A percentile compares a stretch with the other conserved stretches of the same genome.
These are phyloP conservation scores for Corymbia citriodora DNA, from an alignment of 441 rosid genomes.

Conservation along the genomic window DNA sequence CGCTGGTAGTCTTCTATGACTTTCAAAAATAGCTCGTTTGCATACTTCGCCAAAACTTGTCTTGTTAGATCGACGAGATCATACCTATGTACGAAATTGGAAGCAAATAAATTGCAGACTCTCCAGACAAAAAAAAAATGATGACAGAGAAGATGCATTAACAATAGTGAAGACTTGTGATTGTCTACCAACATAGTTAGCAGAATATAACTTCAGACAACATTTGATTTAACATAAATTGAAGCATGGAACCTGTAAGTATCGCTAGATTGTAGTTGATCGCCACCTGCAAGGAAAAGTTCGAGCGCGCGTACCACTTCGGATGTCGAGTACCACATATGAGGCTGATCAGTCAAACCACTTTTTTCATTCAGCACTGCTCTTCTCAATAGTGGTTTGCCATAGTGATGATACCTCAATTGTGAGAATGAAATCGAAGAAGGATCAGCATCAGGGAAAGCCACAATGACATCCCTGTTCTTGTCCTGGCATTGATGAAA, in stretches of 20 bases:
- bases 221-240: not conserved
- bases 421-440: constrained; percentile 15
- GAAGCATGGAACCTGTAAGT: constrained; percentile 38
- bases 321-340: constrained; percentile 58
- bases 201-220: not conserved
- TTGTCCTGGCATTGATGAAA: constrained; percentile 49
- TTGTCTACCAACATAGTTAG: not conserved
- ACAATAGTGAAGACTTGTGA: not conserved
- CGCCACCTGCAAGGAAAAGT: constrained; percentile 47
- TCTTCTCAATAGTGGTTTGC: constrained; percentile 28
- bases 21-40: constrained; percentile 49
- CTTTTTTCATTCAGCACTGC: constrained; percentile 19
- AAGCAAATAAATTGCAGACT: not conserved
- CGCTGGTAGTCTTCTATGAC: constrained; percentile 34
- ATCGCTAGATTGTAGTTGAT: constrained; percentile 37
- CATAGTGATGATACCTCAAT: constrained; percentile 14
- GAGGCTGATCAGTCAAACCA: constrained; percentile 47
- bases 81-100: constrained; percentile 26
- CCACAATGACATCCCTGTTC: constrained; percentile 73
- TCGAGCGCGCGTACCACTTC: constrained; percentile 48
- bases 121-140: not conserved
- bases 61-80: constrained; percentile 65
- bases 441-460: constrained; percentile 76
- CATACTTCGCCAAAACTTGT: constrained; percentile 65
- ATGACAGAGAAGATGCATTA: not conserved